A percentile compares a stretch with the other conserved stretches of the same genome.
Evolutionary conservation across 768 basidiomycete species (phyloP).

Genomic region (Hericium coralloides): DNA sequence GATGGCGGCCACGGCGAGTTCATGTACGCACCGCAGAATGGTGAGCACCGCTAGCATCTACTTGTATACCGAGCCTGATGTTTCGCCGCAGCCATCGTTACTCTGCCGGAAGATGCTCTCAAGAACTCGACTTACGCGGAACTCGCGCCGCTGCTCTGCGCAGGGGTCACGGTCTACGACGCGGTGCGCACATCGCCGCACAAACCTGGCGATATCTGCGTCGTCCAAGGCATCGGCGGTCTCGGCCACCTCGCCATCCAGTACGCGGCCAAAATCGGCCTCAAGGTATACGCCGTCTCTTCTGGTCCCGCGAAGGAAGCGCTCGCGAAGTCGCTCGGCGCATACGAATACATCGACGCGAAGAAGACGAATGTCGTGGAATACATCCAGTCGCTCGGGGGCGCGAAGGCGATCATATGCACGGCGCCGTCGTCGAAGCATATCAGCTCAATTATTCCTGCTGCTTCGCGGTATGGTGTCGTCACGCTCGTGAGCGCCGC

Average conservation of each 20-base stretch:
- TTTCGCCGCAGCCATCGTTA: slow-evolving; percentile 5
- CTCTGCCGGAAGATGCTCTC: slow-evolving; percentile 8
- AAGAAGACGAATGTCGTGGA: slow-evolving; percentile 11
- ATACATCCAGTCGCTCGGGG: slow-evolving; percentile 21
- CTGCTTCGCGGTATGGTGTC: background rate
- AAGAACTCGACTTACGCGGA: slow-evolving; percentile 9
- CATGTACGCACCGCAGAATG: slow-evolving; percentile 7
- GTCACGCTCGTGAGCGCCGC: slow-evolving; percentile 9
- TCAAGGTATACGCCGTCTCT: slow-evolving; percentile 20
- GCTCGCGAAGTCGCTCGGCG: slow-evolving; percentile 21
- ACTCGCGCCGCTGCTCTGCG: slow-evolving; percentile 16
- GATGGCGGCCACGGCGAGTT: slow-evolving; percentile 14
- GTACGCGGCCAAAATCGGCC: slow-evolving; percentile 21
- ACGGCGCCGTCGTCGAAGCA: slow-evolving; percentile 11
- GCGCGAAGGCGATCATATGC: slow-evolving; percentile 21
- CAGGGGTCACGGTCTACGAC: slow-evolving; percentile 22
- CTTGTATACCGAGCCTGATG: too few relatives aligned
- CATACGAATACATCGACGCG: slow-evolving; percentile 21
- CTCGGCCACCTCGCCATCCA: slow-evolving; percentile 21
- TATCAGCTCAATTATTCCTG: slow-evolving; percentile 1
- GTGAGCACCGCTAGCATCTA: background rate
- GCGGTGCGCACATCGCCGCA: slow-evolving; percentile 9
- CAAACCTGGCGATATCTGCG: slow-evolving; percentile 22
- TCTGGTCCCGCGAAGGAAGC: slow-evolving; percentile 15
- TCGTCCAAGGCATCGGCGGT: slow-evolving; percentile 21